Percentiles rank a stretch among this genome's conserved stretches.
These are phyloP conservation scores for Ophioceras dolichostomum DNA, from an alignment of 2,329 filamentous ascomycete species.

Conservation along the genomic window DNA sequence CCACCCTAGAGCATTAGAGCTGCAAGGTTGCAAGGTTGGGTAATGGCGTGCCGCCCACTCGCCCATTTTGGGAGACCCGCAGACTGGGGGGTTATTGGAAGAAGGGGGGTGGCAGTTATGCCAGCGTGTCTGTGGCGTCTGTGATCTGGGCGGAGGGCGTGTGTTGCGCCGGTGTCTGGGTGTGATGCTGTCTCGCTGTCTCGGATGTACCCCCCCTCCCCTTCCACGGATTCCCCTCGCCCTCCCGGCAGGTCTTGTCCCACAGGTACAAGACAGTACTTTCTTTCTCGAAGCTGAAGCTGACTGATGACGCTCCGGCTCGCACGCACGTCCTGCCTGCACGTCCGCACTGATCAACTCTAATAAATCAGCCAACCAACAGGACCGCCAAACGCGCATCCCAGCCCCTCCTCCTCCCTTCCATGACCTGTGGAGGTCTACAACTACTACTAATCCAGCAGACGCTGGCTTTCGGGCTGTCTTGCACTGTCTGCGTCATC, in stretches of 20 bases:
- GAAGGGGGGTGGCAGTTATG: too few species aligned
- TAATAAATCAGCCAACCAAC: not conserved
- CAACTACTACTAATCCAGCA: too few species aligned
- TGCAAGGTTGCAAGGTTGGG: slow-evolving; percentile 4
- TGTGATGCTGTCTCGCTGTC: too few species aligned
- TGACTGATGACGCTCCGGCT: not conserved
- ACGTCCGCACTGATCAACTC: too few species aligned
- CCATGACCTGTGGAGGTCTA: not conserved
- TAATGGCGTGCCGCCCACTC: slow-evolving; percentile 6
- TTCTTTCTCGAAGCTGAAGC: not conserved
- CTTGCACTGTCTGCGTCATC: too few species aligned
- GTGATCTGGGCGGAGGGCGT: not conserved
- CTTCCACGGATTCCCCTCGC: too few species aligned
- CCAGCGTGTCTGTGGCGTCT: too few species aligned
- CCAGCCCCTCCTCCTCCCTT: not conserved
- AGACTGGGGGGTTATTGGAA: too few species aligned
- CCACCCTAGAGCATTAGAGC: slow-evolving; percentile 1
- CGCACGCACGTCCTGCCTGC: too few species aligned
- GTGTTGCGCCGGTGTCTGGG: too few species aligned
- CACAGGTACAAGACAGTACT: not conserved
- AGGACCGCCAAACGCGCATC: not conserved
- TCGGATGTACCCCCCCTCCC: slow-evolving; percentile 6
- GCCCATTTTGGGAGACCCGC: slow-evolving; percentile 4
- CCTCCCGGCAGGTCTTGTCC: too few species aligned
- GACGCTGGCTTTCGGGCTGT: too few species aligned